Base-by-base conservation (phyloP, 305 asterid species). In the Andrographis paniculata region DNA sequence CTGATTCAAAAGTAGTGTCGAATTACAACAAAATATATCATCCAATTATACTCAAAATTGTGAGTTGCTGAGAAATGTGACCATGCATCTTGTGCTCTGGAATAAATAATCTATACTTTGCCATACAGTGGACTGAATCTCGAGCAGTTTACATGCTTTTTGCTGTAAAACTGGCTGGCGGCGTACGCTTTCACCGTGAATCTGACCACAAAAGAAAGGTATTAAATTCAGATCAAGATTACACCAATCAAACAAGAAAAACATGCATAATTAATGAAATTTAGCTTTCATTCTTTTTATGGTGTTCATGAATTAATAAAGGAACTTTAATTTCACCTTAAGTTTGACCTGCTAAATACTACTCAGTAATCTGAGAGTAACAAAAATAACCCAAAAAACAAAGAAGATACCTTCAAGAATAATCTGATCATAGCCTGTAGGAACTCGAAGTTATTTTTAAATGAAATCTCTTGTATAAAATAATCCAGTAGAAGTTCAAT, bases 101-200 rank as follows among this genome's bases (percentile, higher is more conserved):
- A 89, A 80, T 67, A 86, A 49, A 60, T 63, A 73, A 37, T 89
- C 95, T 39, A 86, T 66, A 45, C 69, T 70, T 57, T 76, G 95
- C 98, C 98, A 89, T 28, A 74, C 84, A 22, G 59, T 68, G 12
- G 96, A 76, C 45, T 89, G 96, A 51, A 63, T 44, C 43, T 80
- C 79, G 30, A 85, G 76, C 59, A 89, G 93, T 64, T 67, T 66
- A 60, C 19, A 54, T 3, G 96, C 93, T 59, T 76, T 89, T n/a
- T 55, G 78, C 66, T 69, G 83, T 60, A 89, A 53, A 49, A 66
- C 62, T 51, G 88, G 67, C 56, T 74, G 76, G 45, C 84, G 53
- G 14, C 94, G 70, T 39, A 89, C 59, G 49, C 80, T 77, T 67
- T 84, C 97, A 38, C 98, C 98, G 10, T 89, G 98, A 58, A 89